These are phyloP conservation scores for Candida xyloterini DNA, from an alignment of 805 yeast genomes.

Conservation along the genomic window DNA sequence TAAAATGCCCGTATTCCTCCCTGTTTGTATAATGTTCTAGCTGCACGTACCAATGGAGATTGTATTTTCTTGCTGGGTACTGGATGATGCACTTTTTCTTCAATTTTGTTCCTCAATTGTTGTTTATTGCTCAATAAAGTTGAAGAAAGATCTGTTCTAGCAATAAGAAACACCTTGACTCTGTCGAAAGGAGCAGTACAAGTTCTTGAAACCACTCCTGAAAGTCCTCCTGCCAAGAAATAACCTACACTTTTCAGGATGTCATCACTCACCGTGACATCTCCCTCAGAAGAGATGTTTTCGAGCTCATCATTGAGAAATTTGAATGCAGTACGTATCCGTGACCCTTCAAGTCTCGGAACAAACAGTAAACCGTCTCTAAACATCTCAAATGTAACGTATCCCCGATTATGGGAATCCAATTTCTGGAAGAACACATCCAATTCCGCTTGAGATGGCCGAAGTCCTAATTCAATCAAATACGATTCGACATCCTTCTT, in stretches of 20 bases:
- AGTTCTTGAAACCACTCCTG: constrained; percentile 94
- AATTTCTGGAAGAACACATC: constrained; percentile 53
- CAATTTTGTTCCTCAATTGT: constrained; percentile 32
- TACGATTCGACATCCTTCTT: constrained; percentile 66
- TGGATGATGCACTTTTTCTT: constrained; percentile 40
- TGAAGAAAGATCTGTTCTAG: constrained; percentile 78
- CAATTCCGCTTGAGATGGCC: constrained; percentile 50
- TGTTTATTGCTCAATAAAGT: constrained; percentile 59
- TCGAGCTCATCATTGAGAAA: constrained; percentile 74
- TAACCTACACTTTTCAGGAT: constrained; percentile 82
- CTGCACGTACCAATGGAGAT: constrained; percentile 79
- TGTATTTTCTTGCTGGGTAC: constrained; percentile 46
- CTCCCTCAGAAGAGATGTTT: constrained; percentile 88
- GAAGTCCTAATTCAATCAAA: constrained; percentile 50
- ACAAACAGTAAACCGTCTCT: constrained; percentile 76
- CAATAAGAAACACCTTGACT: constrained; percentile 88
- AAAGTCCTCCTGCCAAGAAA: constrained; percentile 90
- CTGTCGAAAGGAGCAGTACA: constrained; percentile 97
- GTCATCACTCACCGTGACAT: constrained; percentile 78
- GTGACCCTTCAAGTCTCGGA: constrained; percentile 75
- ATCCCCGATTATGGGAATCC: constrained; percentile 58
- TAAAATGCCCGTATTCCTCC: constrained; percentile 89
- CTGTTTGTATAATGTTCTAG: constrained; percentile 73
- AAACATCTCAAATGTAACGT: constrained; percentile 81
- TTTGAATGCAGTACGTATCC: constrained; percentile 76